Percentiles rank a stretch among this genome's conserved stretches.
Evolutionary conservation across 768 basidiomycete genomes (phyloP).

Genomic region (Mycena galopus): DNA sequence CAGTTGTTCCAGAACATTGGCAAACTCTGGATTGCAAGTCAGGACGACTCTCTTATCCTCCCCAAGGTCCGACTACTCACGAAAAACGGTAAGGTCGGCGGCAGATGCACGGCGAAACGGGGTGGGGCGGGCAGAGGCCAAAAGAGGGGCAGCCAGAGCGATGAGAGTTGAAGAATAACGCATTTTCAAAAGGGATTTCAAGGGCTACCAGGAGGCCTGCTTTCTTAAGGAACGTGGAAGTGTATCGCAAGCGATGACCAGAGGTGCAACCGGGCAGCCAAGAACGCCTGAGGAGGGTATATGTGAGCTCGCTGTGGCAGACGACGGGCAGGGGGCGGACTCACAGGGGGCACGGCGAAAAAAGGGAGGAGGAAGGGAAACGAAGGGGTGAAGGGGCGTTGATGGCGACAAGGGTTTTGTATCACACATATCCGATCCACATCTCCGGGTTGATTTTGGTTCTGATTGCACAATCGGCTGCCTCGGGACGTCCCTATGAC

Average conservation of each 20-base stretch:
- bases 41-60: constrained; percentile 7
- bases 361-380: constrained; percentile 45
- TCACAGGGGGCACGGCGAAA: constrained; percentile 24
- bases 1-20: constrained; percentile 80
- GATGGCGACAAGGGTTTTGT: constrained; percentile 54
- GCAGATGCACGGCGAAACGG: constrained; percentile 55
- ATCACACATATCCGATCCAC: constrained; percentile 44
- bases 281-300: constrained; percentile 49
- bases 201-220: constrained; percentile 49
- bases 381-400: constrained; percentile 43
- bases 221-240: constrained; percentile 42
- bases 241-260: constrained; percentile 37
- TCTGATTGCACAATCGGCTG: constrained; percentile 14
- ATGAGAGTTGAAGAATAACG: constrained; percentile 60
- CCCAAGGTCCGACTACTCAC: constrained; percentile 54
- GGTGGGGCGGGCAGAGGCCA: constrained; percentile 65
- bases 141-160: constrained; percentile 54
- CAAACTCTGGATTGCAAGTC: constrained; percentile 67
- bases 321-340: background rate
- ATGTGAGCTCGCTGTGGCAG: background rate
- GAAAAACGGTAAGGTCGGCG: constrained; percentile 67
- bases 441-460: constrained; percentile 37
- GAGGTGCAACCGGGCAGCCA: constrained; percentile 82
- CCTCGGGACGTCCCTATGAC: constrained; percentile 22
- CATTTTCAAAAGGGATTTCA: constrained; percentile 55